Conservation (phyloP, 1,284 basidiomycete genomes). For the Heterobasidion annosum region DNA sequence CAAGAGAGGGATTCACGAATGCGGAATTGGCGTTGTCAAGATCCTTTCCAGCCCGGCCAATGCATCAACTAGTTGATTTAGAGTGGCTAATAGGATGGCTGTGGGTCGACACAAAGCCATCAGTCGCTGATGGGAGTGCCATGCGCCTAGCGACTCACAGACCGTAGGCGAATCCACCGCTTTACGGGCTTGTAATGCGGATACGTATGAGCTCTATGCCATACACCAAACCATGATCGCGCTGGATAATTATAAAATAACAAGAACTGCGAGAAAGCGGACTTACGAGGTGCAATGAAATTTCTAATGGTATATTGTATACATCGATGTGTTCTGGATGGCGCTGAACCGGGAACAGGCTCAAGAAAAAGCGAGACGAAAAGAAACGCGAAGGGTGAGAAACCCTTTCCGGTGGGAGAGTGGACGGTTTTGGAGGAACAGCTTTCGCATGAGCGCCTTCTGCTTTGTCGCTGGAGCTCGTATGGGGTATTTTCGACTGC, state of each 20-base stretch:
- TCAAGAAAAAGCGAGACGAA: too few species aligned
- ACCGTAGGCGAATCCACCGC: slow-evolving; percentile 63
- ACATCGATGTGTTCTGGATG: slow-evolving; percentile 33
- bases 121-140: not conserved
- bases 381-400: too few species aligned
- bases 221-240: too few species aligned
- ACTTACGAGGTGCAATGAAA: slow-evolving; percentile 59
- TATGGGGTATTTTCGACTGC: not conserved
- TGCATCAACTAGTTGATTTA: slow-evolving; percentile 57
- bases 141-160: slow-evolving; percentile 14
- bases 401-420: too few species aligned
- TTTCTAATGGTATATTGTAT: slow-evolving; percentile 67
- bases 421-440: too few species aligned
- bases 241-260: not conserved
- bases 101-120: slow-evolving; percentile 14
- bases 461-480: slow-evolving; percentile 10
- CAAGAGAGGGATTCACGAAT: slow-evolving; percentile 35
- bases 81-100: slow-evolving; percentile 39
- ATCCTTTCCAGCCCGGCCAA: slow-evolving; percentile 69
- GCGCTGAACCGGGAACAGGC: slow-evolving; percentile 32
- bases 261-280: not conserved
- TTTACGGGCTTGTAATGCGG: slow-evolving; percentile 51
- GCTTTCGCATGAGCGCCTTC: slow-evolving; percentile 19
- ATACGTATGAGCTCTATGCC: slow-evolving; percentile 54
- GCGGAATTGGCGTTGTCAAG: slow-evolving; percentile 73